Evolutionary conservation across 116 monocot genomes (phyloP).

Genomic region (Dioscorea cayenensis): DNA sequence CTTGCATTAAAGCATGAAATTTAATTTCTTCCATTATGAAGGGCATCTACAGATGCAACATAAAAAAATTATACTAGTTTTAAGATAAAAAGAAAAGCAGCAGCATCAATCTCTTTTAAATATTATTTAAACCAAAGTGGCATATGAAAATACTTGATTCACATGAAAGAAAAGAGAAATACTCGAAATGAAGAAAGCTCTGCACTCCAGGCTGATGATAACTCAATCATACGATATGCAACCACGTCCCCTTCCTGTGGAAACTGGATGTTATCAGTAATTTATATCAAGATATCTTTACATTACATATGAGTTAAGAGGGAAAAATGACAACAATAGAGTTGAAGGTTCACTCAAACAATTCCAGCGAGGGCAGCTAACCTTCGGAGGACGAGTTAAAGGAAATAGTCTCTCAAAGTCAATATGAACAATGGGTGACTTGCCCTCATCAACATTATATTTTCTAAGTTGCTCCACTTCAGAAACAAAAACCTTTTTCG

Average conservation of each 20-base stretch:
- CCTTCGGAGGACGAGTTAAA: not conserved
- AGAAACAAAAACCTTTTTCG: not conserved
- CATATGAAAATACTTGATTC: not conserved
- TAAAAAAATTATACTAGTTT: too few relatives aligned
- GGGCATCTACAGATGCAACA: too few relatives aligned
- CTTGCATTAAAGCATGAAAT: not conserved
- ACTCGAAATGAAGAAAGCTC: slow-evolving; percentile 69
- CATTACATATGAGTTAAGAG: too few relatives aligned
- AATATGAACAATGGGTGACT: not conserved
- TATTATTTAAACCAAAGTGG: not conserved
- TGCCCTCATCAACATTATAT: not conserved
- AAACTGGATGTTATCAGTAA: not conserved
- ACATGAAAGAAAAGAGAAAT: slow-evolving; percentile 10
- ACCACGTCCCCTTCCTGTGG: not conserved
- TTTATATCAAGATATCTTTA: too few relatives aligned
- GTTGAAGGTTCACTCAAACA: not conserved
- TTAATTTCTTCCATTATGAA: too few relatives aligned
- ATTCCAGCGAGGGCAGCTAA: not conserved
- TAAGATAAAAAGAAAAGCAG: not conserved
- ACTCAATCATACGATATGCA: slow-evolving; percentile 3
- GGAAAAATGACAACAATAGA: too few relatives aligned
- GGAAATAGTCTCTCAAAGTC: not conserved
- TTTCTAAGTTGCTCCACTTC: not conserved
- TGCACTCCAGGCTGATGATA: not conserved
- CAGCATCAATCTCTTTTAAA: not conserved